Evolutionary conservation across 495 filamentous ascomycete genomes (phyloP).

Genomic region (Penicillium daleae): DNA sequence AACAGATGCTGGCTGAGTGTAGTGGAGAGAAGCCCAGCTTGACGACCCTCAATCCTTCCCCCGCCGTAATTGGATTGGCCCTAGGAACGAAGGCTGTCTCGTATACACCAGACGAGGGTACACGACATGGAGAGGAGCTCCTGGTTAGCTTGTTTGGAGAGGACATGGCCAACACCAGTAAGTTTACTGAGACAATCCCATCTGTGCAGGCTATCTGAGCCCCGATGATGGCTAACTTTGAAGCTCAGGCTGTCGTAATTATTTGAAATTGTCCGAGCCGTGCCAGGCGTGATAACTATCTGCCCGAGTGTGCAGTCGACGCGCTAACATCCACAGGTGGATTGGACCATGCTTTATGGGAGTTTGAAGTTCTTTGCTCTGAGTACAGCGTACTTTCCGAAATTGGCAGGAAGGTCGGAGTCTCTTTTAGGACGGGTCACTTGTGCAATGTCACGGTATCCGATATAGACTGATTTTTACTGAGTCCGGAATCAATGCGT

Average conservation of each 20-base stretch:
- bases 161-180: constrained; percentile 64
- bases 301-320: not conserved
- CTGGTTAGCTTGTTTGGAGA: constrained; percentile 65
- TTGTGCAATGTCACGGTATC: not conserved
- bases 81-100: constrained; percentile 66
- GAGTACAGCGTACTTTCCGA: not conserved
- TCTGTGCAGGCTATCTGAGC: not conserved
- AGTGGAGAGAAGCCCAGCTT: constrained; percentile 42
- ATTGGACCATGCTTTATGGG: not conserved
- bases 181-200: constrained; percentile 12
- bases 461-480: not conserved
- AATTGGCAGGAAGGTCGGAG: no score
- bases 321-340: not conserved
- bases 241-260: constrained; percentile 57
- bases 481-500: not conserved
- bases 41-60: constrained; percentile 51
- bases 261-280: constrained; percentile 51
- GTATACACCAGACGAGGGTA: constrained; percentile 56
- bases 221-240: constrained; percentile 20
- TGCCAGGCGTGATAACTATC: constrained; percentile 6
- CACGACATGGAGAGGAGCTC: constrained; percentile 58
- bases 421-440: not conserved
- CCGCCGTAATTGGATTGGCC: constrained; percentile 67
- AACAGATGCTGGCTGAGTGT: constrained; percentile 51
- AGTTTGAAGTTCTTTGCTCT: not conserved